phyloP scores from a whole-genome alignment of 495 filamentous ascomycete species.

The Lophiotrema nucula region DNA sequence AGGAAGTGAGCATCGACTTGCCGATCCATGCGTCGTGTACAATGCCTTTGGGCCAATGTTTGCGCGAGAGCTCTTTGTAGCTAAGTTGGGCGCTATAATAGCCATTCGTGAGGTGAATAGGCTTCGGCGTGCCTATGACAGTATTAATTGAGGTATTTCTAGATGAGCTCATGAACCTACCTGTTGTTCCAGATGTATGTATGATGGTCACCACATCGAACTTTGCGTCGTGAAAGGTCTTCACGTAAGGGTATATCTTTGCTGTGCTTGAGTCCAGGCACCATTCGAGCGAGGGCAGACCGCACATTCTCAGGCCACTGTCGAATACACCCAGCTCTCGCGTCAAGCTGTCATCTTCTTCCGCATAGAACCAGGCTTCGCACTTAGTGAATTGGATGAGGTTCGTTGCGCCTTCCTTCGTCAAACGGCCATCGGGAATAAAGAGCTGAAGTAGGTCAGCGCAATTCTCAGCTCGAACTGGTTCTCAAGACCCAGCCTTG shows the following conservation, averaged over 20 bases:
- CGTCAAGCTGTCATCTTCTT: not conserved
- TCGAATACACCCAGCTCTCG: not conserved
- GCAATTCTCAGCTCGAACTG: not conserved
- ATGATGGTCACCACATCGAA: conserved; percentile 11
- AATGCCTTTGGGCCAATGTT: conserved; percentile 4
- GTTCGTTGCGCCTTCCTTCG: not conserved
- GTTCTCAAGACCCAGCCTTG: not conserved
- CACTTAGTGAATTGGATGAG: not conserved
- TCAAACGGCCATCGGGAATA: conserved; percentile 11
- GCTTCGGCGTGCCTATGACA: conserved; percentile 4
- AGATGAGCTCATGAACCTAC: conserved; percentile 4
- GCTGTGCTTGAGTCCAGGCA: not conserved
- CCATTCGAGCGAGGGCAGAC: conserved; percentile 5
- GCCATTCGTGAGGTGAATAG: conserved; percentile 8
- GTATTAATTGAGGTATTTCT: not conserved
- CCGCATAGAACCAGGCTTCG: conserved; percentile 5
- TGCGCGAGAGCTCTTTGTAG: not conserved
- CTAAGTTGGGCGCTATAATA: not conserved
- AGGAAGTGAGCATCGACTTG: not conserved
- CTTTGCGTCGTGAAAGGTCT: conserved; percentile 15
- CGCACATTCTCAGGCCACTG: not conserved
- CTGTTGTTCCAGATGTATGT: conserved; percentile 22
- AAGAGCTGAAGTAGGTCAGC: conserved; percentile 1
- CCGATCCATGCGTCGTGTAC: not conserved
- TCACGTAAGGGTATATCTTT: conserved; percentile 8